Percentiles rank a stretch among this genome's conserved stretches.
Evolutionary conservation across 148 eudicot species (phyloP).

Genomic region (Oxyria digyna): DNA sequence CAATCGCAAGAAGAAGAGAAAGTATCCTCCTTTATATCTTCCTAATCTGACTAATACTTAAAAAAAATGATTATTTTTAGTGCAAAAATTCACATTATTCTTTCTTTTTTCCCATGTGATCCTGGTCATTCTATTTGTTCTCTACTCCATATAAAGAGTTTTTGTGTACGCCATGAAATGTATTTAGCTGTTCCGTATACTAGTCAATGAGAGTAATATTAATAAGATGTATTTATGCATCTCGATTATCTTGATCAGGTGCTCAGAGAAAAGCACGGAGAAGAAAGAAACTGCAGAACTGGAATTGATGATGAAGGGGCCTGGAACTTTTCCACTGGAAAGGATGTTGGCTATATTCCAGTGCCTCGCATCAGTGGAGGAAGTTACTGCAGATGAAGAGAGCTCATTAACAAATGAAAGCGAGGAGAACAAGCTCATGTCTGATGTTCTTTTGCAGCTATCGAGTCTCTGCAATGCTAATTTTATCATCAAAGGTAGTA

Average conservation of each 20-base stretch:
- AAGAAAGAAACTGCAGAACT: conserved; percentile 64
- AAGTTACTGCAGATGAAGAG: conserved; percentile 40
- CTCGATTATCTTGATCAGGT: conserved; percentile 23
- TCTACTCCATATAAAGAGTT: not conserved
- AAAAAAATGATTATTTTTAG: not conserved
- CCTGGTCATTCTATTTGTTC: not conserved
- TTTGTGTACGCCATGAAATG: too few relatives aligned
- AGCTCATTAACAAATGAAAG: conserved; percentile 18
- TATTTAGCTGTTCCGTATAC: too few relatives aligned
- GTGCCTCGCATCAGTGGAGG: conserved; percentile 60
- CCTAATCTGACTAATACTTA: too few relatives aligned
- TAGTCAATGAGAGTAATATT: not conserved
- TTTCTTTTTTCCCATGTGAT: not conserved
- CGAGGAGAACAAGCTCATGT: conserved; percentile 37
- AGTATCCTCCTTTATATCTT: conserved; percentile 18
- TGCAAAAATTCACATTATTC: not conserved
- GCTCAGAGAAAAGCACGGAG: conserved; percentile 53
- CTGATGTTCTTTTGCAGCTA: conserved; percentile 80
- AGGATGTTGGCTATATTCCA: conserved; percentile 84
- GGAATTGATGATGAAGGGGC: conserved; percentile 77
- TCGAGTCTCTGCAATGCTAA: conserved; percentile 95
- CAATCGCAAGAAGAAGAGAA: conserved; percentile 60
- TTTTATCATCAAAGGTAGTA: conserved; percentile 75
- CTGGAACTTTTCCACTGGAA: conserved; percentile 91
- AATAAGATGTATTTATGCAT: not conserved